Evolutionary conservation across 2,329 filamentous ascomycete genomes (phyloP), one percentile per base, ranked within the genome.

Genomic region (Xylariaceae sp.): DNA sequence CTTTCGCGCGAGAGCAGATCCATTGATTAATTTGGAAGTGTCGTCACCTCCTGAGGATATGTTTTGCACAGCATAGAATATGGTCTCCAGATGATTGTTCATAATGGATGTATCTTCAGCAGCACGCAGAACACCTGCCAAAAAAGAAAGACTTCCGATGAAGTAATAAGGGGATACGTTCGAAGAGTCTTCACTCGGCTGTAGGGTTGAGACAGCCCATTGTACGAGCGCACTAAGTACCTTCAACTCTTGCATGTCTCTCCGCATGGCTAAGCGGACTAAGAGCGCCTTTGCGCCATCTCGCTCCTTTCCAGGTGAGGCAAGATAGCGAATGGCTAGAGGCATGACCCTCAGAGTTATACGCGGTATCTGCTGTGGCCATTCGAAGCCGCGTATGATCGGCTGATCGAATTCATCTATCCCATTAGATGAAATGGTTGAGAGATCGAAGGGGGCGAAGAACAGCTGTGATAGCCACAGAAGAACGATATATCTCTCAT

Each of bases 381-480:
- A 78, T 9, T 66, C 61, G 15, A 89, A 70, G 1, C 75, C 77
- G 0, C 69, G 61, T 1, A 81, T 70, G 2, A 55, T 57, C 0
- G 72, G 69, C 4, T 71, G 61, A 15, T 70, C 68, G 2, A 72
- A 65, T 49, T 78, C 72, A 31, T 78, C 75, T 15, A 74, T 66
- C 30, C 77, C 75, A 1, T 73, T 68, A 2, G 80, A 81, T 1
- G 91, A 96, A 53, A 99, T 91, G 2, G 89, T 90, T 2, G 85
- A 80, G 45, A 99, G 74, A 61, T 96, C 91, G 68, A 99, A 99
- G 0, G 94, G 94, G 1, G 90, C 90, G 31, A 92, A 77, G 50
- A 92, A 75, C 14, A 94, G 73, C 68, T 94, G 87, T 1, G 87
- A 88, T 30, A 92, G 79, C 94, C 94, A 99, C 10, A 96, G 75